A percentile compares a stretch with the other conserved stretches of the same genome.
Evolutionary conservation across 116 monocot genomes (phyloP).

Genomic region (Papilionanthe hybrid): DNA sequence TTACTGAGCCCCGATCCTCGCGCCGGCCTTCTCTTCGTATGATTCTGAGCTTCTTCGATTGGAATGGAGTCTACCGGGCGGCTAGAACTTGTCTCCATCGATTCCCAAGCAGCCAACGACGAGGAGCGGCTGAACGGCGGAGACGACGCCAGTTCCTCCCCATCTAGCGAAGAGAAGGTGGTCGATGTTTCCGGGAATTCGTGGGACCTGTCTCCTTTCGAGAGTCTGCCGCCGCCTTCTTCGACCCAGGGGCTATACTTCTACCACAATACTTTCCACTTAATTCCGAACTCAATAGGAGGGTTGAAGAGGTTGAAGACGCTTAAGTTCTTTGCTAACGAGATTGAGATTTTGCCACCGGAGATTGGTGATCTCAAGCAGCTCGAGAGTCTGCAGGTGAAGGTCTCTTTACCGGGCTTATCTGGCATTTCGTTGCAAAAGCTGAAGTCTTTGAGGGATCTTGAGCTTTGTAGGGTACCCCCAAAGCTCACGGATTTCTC

Average conservation of each 20-base stretch:
- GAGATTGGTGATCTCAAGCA: constrained; percentile 37
- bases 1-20: background rate
- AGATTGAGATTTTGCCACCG: constrained; percentile 51
- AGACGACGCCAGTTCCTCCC: background rate
- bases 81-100: background rate
- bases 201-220: constrained; percentile 48
- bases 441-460: constrained; percentile 50
- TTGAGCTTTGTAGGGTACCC: constrained; percentile 62
- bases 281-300: constrained; percentile 47
- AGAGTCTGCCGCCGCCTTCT: background rate
- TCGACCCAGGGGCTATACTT: constrained; percentile 40
- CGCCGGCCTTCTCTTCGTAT: background rate
- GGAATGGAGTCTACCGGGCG: constrained; percentile 4
- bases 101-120: background rate
- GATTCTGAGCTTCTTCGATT: background rate
- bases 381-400: constrained; percentile 54
- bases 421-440: constrained; percentile 33
- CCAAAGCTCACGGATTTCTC: constrained; percentile 43
- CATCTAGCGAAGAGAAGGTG: constrained; percentile 14
- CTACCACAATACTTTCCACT: constrained; percentile 47
- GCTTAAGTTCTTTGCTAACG: constrained; percentile 66
- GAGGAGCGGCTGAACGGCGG: constrained; percentile 4
- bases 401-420: constrained; percentile 41
- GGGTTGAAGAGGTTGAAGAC: constrained; percentile 33
- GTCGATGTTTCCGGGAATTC: constrained; percentile 38